These are phyloP conservation scores for Dactylonectria macrodidyma DNA, from an alignment of 2,329 filamentous ascomycete species.

Conservation along the genomic window DNA sequence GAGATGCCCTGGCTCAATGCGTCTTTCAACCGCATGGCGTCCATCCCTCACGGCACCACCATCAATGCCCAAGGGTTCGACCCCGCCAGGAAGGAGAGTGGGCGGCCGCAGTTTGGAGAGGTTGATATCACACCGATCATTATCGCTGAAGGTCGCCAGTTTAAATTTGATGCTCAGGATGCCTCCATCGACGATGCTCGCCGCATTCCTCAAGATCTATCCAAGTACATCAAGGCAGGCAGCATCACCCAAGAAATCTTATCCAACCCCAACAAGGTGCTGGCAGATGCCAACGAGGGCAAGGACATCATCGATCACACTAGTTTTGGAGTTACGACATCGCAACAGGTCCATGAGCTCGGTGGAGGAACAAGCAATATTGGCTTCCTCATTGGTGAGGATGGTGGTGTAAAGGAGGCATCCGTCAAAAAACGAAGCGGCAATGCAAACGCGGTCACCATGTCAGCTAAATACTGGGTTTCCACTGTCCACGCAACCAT, in stretches of 20 bases:
- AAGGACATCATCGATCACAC: background rate
- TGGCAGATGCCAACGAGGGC: background rate
- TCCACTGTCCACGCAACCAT: too few species aligned
- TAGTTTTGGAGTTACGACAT: background rate
- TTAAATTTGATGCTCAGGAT: constrained; percentile 29
- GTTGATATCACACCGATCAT: constrained; percentile 49
- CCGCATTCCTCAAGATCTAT: constrained; percentile 50
- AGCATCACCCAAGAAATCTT: constrained; percentile 54
- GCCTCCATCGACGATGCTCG: constrained; percentile 29
- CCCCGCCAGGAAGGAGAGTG: constrained; percentile 34
- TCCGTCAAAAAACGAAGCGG: background rate
- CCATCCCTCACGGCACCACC: constrained; percentile 60
- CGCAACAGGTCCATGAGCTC: background rate
- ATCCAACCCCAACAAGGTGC: constrained; percentile 44
- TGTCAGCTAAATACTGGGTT: background rate
- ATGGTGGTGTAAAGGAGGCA: background rate
- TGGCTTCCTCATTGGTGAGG: background rate
- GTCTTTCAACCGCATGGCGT: constrained; percentile 56
- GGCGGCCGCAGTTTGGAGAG: constrained; percentile 35
- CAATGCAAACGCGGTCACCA: background rate
- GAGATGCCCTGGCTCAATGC: constrained; percentile 39
- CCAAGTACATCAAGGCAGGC: constrained; percentile 43
- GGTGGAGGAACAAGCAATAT: constrained; percentile 3
- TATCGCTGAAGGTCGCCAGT: constrained; percentile 7
- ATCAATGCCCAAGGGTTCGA: constrained; percentile 57